A percentile compares a stretch with the other conserved stretches of the same genome.
Evolutionary conservation across 78 protist genomes (phyloP).

Genomic region (slime mould (Dictyostelium discoideum)): DNA sequence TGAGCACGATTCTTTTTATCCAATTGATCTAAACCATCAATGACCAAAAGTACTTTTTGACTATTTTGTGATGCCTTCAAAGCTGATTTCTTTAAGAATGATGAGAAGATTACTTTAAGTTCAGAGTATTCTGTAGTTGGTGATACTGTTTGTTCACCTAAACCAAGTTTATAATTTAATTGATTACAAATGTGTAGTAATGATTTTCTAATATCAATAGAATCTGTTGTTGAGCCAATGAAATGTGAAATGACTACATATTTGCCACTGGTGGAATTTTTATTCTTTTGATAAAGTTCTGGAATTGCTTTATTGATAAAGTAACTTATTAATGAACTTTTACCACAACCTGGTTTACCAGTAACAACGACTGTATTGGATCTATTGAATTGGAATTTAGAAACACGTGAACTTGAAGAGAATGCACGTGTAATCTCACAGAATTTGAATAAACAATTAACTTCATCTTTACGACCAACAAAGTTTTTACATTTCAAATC

Average conservation of each 20-base stretch:
- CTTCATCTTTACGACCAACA: constrained; percentile 70
- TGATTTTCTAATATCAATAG: constrained; percentile 27
- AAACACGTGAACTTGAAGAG: background rate
- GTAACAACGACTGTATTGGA: constrained; percentile 43
- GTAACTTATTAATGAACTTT: constrained; percentile 61
- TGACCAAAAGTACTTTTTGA: constrained; percentile 38
- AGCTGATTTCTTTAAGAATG: constrained; percentile 33
- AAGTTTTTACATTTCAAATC: background rate
- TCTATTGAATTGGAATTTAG: constrained; percentile 47
- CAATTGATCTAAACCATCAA: constrained; percentile 86
- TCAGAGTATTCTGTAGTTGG: constrained; percentile 33
- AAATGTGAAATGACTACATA: background rate
- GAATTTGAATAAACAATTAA: constrained; percentile 38
- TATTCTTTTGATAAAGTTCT: background rate
- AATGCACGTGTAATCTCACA: constrained; percentile 38
- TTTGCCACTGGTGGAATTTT: background rate
- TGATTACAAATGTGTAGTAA: constrained; percentile 32
- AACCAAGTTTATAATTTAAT: background rate
- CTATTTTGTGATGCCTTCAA: background rate
- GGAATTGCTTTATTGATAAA: constrained; percentile 1
- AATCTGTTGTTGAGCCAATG: constrained; percentile 39
- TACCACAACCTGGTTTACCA: constrained; percentile 86
- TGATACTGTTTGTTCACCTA: background rate
- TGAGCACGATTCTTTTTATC: constrained; percentile 62
- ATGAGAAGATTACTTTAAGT: background rate